These are phyloP conservation scores for Lizonia empirigonia DNA, from an alignment of 2,329 filamentous ascomycete species.

Conservation along the genomic window DNA sequence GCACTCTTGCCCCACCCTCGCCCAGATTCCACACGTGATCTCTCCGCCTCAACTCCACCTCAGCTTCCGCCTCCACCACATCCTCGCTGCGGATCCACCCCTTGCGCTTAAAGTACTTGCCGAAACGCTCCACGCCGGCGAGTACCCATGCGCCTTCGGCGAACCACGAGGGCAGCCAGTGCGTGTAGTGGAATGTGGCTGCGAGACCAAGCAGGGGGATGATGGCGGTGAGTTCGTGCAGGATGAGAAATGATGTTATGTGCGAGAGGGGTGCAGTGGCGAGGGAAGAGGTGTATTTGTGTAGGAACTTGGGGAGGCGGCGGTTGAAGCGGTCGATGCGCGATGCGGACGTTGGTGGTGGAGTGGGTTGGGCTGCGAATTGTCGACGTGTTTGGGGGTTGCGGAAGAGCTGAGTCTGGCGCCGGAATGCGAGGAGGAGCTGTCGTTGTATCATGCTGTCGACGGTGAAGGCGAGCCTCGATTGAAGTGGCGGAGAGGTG, in stretches of 20 bases:
- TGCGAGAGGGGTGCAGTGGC: constrained; percentile 80
- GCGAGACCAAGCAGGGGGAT: constrained; percentile 78
- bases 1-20: constrained; percentile 58
- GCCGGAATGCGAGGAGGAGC: constrained; percentile 6
- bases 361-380: constrained; percentile 25
- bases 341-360: constrained; percentile 31
- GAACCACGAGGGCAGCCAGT: constrained; percentile 69
- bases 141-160: constrained; percentile 60
- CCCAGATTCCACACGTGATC: constrained; percentile 49
- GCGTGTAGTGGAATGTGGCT: constrained; percentile 77
- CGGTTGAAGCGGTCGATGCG: constrained; percentile 46
- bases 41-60: constrained; percentile 40
- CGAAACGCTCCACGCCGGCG: constrained; percentile 74
- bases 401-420: background rate
- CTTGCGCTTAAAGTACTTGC: constrained; percentile 76
- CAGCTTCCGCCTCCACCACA: constrained; percentile 52
- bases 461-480: background rate
- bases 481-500: background rate
- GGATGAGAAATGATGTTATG: constrained; percentile 80
- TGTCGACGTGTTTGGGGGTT: constrained; percentile 14
- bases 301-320: constrained; percentile 66
- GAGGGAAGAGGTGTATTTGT: constrained; percentile 71
- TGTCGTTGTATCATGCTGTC: constrained; percentile 20
- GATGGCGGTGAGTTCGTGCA: constrained; percentile 91
- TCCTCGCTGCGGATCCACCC: constrained; percentile 73